phyloP scores from a whole-genome alignment of 2,329 filamentous ascomycete genomes.

The Ophiostoma triangulosporum region DNA sequence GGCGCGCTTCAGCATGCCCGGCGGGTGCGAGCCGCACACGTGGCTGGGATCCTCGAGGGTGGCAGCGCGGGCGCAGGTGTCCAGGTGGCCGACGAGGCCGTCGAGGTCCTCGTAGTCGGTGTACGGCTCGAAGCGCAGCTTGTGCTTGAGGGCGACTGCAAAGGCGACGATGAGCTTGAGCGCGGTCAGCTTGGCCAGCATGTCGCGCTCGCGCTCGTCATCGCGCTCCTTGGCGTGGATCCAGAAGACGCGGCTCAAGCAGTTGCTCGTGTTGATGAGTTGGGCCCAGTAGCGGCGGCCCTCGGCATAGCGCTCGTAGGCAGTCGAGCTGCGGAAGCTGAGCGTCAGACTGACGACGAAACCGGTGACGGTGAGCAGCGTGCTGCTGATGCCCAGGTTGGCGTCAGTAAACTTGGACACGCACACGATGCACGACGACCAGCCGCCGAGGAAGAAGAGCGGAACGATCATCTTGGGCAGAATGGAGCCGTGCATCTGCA shows the following conservation, averaged over 20 bases:
- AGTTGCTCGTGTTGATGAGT: conserved; percentile 47
- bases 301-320: conserved; percentile 53
- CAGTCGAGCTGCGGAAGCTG: conserved; percentile 64
- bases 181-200: conserved; percentile 52
- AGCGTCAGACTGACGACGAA: conserved; percentile 68
- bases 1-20: conserved; percentile 32
- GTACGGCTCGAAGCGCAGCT: conserved; percentile 59
- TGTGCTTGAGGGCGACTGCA: conserved; percentile 57
- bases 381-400: conserved; percentile 41
- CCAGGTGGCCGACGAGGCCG: conserved; percentile 46
- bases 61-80: conserved; percentile 46
- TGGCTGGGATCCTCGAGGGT: conserved; percentile 24
- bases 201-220: conserved; percentile 43
- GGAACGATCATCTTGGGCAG: conserved; percentile 60
- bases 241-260: conserved; percentile 70
- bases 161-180: conserved; percentile 59
- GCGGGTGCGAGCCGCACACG: conserved; percentile 18
- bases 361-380: conserved; percentile 66
- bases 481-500: conserved; percentile 64
- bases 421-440: conserved; percentile 51
- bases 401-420: conserved; percentile 13
- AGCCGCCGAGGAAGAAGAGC: conserved; percentile 45
- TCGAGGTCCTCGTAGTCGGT: conserved; percentile 53
- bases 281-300: conserved; percentile 44
- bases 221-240: conserved; percentile 54